A percentile compares a stretch with the other conserved stretches of the same genome.
These are phyloP conservation scores for Sambucus nigra DNA, from an alignment of 129 eudicot species.

Conservation along the genomic window DNA sequence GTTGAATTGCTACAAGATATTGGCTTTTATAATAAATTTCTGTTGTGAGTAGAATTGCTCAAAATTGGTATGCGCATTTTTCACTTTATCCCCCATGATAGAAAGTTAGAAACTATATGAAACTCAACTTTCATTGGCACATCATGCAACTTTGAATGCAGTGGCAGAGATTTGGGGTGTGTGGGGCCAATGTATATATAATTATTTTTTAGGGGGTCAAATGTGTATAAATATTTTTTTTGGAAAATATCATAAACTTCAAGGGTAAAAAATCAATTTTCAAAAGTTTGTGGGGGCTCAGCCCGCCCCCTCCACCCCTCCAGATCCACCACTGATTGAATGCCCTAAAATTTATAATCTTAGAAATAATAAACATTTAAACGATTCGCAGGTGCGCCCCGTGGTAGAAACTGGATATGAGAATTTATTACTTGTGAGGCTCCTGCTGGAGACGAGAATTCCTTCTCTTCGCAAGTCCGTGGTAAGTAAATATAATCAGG, in stretches of 20 bases:
- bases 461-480: constrained; percentile 74
- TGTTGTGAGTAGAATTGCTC: neutral
- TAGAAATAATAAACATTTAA: neutral
- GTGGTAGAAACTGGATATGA: constrained; percentile 99
- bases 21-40: neutral
- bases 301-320: too few species aligned
- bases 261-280: too few species aligned
- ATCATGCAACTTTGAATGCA: too few species aligned
- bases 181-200: neutral
- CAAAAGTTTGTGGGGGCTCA: too few species aligned
- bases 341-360: too few species aligned
- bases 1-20: neutral
- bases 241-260: too few species aligned
- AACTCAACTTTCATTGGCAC: neutral
- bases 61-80: neutral
- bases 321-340: too few species aligned
- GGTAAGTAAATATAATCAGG: constrained; percentile 35
- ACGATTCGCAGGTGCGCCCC: constrained; percentile 67
- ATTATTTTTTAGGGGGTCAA: neutral
- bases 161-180: neutral
- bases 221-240: too few species aligned
- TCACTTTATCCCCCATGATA: neutral
- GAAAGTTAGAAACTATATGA: neutral
- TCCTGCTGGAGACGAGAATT: constrained; percentile 64
- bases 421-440: constrained; percentile 76